Evolutionary conservation across 1,284 basidiomycete species (phyloP), one percentile per base, ranked within the genome.

Genomic region (Rhodotorula sp.): DNA sequence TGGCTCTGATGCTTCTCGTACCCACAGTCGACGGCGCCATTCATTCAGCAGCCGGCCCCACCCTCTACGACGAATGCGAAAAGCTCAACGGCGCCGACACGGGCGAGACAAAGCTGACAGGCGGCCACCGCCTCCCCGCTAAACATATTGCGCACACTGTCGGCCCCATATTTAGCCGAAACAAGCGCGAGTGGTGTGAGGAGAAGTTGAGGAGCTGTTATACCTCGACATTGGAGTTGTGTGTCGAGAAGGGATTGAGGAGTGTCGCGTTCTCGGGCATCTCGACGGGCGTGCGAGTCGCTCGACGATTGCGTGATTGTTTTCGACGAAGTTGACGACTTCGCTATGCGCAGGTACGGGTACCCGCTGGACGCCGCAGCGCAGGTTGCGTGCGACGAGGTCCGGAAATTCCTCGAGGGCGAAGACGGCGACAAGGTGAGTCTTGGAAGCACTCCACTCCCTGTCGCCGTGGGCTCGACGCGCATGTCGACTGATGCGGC

Each of bases 101-200:
- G 19, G 94, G 94, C 36, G 84, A 90, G 70, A 88, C 90, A 17
- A 94, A 93, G 81, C 88, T 92, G 59, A 94, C 92, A 6, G 27
- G 48, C 4, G 81, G 74, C 1, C 79, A 80, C 76, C 67, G 77
- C 62, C 75, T 82, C 32, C 76, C 82, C 85, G 89, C 83, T 27
- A 86, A 85, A 66, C 84, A 88, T 72, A 84, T 97, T 66, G 91
- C 96, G 27, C 95, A 97, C 77, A 88, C 95, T 2, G 94, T 96
- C 32, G 94, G 94, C 17, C 93, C 93, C 0, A 80, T 93, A 4
- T 95, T 92, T 78, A 83, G 82, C 0, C 65, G 74, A 0, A 72
- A 74, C 2, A 78, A 84, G 2, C 79, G 77, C 4, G 83, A 85
- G 24, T 77, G 80, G 54, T 85, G 85, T 59, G 86, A 86, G 11